phyloP scores from a whole-genome alignment of 176 grass and related monocot genomes.

The Secale cereale region DNA sequence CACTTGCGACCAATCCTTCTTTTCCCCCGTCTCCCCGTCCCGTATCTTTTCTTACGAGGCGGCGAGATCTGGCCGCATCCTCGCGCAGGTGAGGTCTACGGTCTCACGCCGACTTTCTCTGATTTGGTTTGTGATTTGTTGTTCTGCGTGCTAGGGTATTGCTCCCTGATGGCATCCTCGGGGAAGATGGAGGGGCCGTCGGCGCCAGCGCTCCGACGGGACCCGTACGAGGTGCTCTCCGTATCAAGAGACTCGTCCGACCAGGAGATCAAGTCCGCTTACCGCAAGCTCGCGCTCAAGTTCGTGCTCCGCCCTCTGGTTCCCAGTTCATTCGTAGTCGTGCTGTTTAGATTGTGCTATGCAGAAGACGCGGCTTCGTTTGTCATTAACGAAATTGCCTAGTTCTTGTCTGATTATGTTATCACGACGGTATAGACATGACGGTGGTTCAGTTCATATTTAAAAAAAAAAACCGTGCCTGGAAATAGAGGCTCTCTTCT shows the following conservation, averaged over 20 bases:
- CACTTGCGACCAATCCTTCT: neutral
- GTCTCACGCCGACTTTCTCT: neutral
- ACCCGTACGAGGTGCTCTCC: slow-evolving; percentile 94
- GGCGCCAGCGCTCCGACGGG: slow-evolving; percentile 60
- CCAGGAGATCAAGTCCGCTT: slow-evolving; percentile 97
- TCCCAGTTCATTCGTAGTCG: neutral
- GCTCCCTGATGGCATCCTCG: slow-evolving; percentile 60
- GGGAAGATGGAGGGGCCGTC: slow-evolving; percentile 83
- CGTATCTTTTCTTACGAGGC: slow-evolving; percentile 7
- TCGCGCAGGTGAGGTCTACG: neutral
- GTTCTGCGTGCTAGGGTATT: slow-evolving; percentile 30
- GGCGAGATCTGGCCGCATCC: slow-evolving; percentile 31
- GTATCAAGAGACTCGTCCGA: slow-evolving; percentile 87
- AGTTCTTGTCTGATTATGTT: neutral
- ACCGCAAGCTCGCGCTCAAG: slow-evolving; percentile 99
- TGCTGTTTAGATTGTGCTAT: neutral
- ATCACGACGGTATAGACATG: neutral
- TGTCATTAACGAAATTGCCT: neutral
- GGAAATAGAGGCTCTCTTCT: neutral
- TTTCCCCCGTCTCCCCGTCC: neutral
- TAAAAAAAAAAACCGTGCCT: neutral
- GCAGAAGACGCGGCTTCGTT: neutral
- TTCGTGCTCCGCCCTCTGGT: slow-evolving; percentile 18
- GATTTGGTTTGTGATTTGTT: neutral
- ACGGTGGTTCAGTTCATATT: slow-evolving; percentile 20